phyloP scores from a whole-genome alignment of 2,329 filamentous ascomycete species.

The Neopestalotiopsis clavispora region DNA sequence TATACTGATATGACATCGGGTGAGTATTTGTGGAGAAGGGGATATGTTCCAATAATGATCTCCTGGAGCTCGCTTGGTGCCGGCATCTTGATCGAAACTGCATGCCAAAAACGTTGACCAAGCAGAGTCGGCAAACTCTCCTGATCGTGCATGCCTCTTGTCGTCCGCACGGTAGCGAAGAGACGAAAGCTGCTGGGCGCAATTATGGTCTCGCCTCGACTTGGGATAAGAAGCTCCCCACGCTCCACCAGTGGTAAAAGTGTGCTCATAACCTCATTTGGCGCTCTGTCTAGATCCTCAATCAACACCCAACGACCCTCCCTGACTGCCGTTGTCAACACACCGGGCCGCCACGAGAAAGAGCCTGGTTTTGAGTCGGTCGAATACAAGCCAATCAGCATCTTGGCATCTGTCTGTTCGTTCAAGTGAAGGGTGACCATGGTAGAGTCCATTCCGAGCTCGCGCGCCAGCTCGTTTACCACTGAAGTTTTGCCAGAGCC shows the following conservation, averaged over 20 bases:
- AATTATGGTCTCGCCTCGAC: constrained; percentile 81
- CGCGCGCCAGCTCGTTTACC: constrained; percentile 79
- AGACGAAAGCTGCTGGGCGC: constrained; percentile 87
- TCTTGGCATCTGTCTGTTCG: constrained; percentile 97
- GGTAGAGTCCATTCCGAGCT: constrained; percentile 76
- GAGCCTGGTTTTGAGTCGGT: constrained; percentile 86
- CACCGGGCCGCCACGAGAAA: constrained; percentile 90
- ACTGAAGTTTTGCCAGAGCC: constrained; percentile 91
- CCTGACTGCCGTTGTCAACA: constrained; percentile 89
- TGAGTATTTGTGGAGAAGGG: constrained; percentile 68
- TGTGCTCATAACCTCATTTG: constrained; percentile 92
- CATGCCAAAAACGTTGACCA: constrained; percentile 85
- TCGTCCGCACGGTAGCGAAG: constrained; percentile 87
- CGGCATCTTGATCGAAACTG: constrained; percentile 71
- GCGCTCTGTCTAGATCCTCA: constrained; percentile 93
- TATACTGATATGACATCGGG: constrained; percentile 65
- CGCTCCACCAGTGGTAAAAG: constrained; percentile 91
- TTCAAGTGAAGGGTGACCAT: constrained; percentile 97
- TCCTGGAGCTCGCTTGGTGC: constrained; percentile 72
- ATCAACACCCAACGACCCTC: constrained; percentile 97
- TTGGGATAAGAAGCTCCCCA: constrained; percentile 88
- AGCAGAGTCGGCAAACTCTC: constrained; percentile 76
- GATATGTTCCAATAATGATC: constrained; percentile 74
- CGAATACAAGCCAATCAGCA: constrained; percentile 92
- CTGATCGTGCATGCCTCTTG: constrained; percentile 68